Base-by-base conservation (phyloP, 371 early-diverging fungal species). In the Nematocida ausubeli region DNA sequence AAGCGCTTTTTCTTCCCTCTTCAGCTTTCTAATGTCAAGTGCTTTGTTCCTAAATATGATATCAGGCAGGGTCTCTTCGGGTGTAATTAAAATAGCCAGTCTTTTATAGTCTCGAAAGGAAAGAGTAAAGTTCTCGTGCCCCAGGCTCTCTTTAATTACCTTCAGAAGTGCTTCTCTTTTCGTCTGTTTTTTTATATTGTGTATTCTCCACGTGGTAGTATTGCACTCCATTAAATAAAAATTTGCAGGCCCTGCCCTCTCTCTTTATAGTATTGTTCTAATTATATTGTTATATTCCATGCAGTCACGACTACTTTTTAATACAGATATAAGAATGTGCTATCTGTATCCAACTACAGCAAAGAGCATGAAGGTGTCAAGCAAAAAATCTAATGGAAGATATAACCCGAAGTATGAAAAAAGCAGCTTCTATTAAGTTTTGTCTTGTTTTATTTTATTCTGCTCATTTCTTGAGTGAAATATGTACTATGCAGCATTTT, bases 61-160 rank as follows among this genome's bases (percentile, higher is more conserved):
- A 4, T 6, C 4, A 4, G 78, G 78, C 4, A 55, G 65, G 7
- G 19, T 28, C 19, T 64, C 52, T 22, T 42, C 34, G 4, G 50
- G 9, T 7, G 78, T 75, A n/a, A 75, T 75, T 22, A 75, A 30
- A 44, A 55, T 64, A 34, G 51, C 78, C 32, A 35, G 39, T 42
- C 60, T 3, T n/a, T 49, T 49, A 28, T 80, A 44, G 32, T 66
- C 65, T 32, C 50, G 66, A 37, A 49, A 75, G n/a, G 78, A 52
- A 0, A 64, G 52, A 44, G 26, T 30, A 67, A 65, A 75, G 24
- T 62, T 40, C 28, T 57, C 42, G 35, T 42, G 50, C 50, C 56
- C 67, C 19, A 75, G 14, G 1, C 22, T 14, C 56, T 22, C 37
- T 35, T 3, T 55, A 22, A 75, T 37, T 19, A 47, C 44, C 28